phyloP scores from a whole-genome alignment of 2,329 filamentous ascomycete species.

The Aspergillus felis region DNA sequence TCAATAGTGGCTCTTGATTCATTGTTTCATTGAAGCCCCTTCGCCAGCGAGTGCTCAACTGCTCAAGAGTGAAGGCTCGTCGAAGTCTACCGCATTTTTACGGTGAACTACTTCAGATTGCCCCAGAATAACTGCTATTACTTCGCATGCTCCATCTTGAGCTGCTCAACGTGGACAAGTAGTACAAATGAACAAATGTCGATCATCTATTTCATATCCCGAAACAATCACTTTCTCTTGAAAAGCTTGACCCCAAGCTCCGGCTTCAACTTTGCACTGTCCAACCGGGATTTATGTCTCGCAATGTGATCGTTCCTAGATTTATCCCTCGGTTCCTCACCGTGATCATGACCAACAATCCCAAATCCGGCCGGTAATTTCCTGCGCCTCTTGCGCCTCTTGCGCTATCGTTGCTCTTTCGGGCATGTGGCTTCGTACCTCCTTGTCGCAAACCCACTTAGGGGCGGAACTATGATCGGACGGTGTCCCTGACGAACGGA shows the following conservation, averaged over 20 bases:
- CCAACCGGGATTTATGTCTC: background rate
- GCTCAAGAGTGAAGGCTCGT: background rate
- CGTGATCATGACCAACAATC: background rate
- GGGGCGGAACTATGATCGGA: constrained; percentile 15
- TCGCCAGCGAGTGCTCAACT: background rate
- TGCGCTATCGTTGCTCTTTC: background rate
- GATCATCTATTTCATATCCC: background rate
- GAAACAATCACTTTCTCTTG: background rate
- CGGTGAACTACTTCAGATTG: background rate
- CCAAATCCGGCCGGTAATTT: background rate
- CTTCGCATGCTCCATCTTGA: background rate
- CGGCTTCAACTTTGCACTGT: background rate
- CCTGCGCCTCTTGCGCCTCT: background rate
- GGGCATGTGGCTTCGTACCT: background rate
- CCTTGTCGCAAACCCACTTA: constrained; percentile 10
- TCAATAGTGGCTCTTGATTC: background rate
- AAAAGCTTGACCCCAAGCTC: background rate
- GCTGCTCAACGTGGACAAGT: background rate
- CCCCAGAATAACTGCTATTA: background rate
- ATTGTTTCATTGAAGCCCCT: no score
- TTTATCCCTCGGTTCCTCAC: background rate
- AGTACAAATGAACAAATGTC: background rate
- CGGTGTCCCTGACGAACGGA: constrained; percentile 19
- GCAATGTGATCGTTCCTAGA: background rate
- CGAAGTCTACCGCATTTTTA: background rate